These are phyloP conservation scores for Xylaria sp. DNA, from an alignment of 2,329 filamentous ascomycete genomes.

Conservation along the genomic window DNA sequence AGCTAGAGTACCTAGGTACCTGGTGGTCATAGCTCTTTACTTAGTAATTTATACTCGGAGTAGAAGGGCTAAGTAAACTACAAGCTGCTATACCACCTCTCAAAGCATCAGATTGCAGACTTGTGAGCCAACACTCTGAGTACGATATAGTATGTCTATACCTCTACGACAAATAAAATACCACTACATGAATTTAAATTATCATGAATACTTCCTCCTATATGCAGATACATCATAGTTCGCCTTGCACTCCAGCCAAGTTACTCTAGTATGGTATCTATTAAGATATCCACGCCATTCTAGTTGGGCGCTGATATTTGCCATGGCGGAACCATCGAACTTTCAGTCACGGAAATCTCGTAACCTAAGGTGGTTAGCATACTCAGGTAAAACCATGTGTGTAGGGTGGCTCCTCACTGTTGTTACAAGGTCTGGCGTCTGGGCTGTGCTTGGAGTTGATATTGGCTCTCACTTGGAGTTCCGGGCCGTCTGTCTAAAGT, in stretches of 20 bases:
- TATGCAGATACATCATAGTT: neutral
- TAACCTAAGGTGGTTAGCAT: neutral
- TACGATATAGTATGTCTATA: neutral
- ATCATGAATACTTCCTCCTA: neutral
- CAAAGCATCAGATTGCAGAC: too few species aligned
- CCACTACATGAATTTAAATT: neutral
- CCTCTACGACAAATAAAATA: neutral
- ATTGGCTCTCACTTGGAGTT: neutral
- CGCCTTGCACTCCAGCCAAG: neutral
- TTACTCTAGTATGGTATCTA: neutral
- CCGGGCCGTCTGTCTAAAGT: neutral
- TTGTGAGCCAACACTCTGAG: neutral
- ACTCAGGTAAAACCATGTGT: neutral
- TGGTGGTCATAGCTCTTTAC: too few species aligned
- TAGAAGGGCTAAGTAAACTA: too few species aligned
- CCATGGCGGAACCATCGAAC: neutral
- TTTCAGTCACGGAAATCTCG: neutral
- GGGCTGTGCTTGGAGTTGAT: neutral
- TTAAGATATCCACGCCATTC: neutral
- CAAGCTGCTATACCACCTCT: too few species aligned
- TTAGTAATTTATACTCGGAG: too few species aligned
- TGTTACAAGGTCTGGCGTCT: neutral
- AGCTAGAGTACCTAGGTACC: too few species aligned
- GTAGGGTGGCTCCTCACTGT: neutral
- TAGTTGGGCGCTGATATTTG: neutral